Evolutionary conservation across 345 rosid genomes (phyloP).

Genomic region (Salix brachista): DNA sequence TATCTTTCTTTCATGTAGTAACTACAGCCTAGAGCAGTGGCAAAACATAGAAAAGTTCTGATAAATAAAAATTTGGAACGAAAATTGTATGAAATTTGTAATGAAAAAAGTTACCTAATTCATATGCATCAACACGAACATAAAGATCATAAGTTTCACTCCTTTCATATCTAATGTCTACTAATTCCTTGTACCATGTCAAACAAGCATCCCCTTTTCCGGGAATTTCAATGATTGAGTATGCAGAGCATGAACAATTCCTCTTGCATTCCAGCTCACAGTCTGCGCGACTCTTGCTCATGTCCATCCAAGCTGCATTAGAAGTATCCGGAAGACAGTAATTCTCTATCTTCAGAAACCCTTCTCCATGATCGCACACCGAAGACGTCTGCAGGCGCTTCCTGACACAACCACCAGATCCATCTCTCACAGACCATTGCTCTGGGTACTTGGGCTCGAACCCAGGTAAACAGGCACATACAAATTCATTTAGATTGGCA

Average conservation of each 20-base stretch:
- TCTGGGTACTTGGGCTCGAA: background rate
- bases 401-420: constrained; percentile 6
- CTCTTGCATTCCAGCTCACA: constrained; percentile 3
- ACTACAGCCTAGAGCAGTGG: too few relatives aligned
- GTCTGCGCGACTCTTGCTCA: background rate
- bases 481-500: constrained; percentile 3
- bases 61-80: too few relatives aligned
- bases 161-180: background rate
- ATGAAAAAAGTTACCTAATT: constrained; percentile 1
- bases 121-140: constrained; percentile 11
- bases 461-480: constrained; percentile 21
- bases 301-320: background rate
- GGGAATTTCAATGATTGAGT: background rate
- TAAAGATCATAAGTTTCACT: constrained; percentile 4
- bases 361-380: background rate
- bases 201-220: constrained; percentile 8
- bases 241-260: constrained; percentile 11
- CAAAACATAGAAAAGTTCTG: too few relatives aligned
- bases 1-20: too few relatives aligned
- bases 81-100: too few relatives aligned
- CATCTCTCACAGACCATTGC: constrained; percentile 9
- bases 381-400: background rate
- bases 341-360: background rate
- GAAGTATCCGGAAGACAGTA: background rate
- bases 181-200: constrained; percentile 5